Percentiles rank a stretch among this genome's conserved stretches.
Conservation (phyloP, 139 green algal genomes). For the Pleodorina starrii region DNA sequence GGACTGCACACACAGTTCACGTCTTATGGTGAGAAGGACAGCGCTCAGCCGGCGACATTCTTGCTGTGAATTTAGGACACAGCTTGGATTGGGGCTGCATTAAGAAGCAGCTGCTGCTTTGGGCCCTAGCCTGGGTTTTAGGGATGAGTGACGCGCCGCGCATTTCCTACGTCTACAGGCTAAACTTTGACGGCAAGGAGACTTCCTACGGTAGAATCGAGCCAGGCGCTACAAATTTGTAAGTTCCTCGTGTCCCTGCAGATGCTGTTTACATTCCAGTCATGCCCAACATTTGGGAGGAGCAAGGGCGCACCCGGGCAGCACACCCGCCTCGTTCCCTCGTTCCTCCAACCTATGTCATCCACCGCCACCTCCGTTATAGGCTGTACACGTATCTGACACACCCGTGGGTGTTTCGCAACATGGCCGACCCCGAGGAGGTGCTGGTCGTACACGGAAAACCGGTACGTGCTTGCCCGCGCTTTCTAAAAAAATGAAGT, state of each 20-base stretch:
- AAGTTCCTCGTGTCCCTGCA: not conserved
- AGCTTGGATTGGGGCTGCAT: not conserved
- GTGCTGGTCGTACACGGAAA: not conserved
- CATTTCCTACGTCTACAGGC: not conserved
- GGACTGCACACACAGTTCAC: not conserved
- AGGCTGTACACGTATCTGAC: constrained; percentile 20
- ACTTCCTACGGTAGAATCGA: not conserved
- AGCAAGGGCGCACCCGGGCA: not conserved
- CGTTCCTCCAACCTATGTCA: not conserved
- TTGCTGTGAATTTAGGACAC: not conserved
- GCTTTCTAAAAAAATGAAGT: not conserved
- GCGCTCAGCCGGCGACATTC: not conserved
- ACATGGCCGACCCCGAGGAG: not conserved
- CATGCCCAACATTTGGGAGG: not conserved
- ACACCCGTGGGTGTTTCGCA: constrained; percentile 41
- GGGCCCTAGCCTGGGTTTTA: not conserved
- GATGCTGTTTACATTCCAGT: not conserved
- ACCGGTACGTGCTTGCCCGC: not conserved
- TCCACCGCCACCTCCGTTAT: not conserved
- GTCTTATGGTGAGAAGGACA: not conserved
- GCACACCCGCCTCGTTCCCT: too few relatives aligned
- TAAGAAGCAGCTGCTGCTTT: not conserved
- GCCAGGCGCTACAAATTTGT: not conserved
- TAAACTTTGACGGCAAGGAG: constrained; percentile 18
- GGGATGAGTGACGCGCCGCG: not conserved